Base-by-base conservation (phyloP, 176 grass and related monocot species). In the Puccinellia tenuiflora region DNA sequence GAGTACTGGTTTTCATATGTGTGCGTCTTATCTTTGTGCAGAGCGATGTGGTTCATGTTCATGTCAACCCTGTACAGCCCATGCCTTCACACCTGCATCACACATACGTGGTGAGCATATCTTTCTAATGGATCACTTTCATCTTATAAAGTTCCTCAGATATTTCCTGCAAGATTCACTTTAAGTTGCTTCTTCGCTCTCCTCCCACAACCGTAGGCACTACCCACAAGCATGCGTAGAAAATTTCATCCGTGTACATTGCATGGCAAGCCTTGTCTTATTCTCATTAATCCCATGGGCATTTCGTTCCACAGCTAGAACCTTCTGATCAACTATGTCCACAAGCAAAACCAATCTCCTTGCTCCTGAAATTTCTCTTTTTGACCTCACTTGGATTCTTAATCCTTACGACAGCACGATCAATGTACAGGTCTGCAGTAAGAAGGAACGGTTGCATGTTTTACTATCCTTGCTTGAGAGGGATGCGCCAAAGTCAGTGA, bases 31-130 rank as follows among this genome's bases (percentile, higher is more conserved):
- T 52, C 31, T 83, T 70, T 68, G 39, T 83, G 74, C 89, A 98
- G 96, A 84, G 57, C 73, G 85, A 98, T 85, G 96, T 98, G 73
- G 89, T 95, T 78, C 96, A 98, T 84, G 81, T 98, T 79, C 96
- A 98, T 82, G 88, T 90, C 40, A 92, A 92, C 74, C 88, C 85
- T 78, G 85, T 86, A 37, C 82, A 95, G 40, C 90, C 93, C 21
- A 95, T 95, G 90, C 93, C 93, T 22, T 90, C 83, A n/a, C 87
- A 92, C 48, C 75, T 95, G 33, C 28, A 7, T 59, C 93, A 95
- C 68, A 92, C 77, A 73, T 90, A 81, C 86, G 73, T 88, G 87
- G 90, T 92, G 64, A 48, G 93, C 72, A 62, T 85, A 65, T 84
- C 45, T 24, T n/a, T 47, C 43, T 48, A 7, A 8, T 65, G 29